Evolutionary conservation across 139 green algal species (phyloP), one percentile per base, ranked within the genome.

Genomic region (Chlorella sp.): DNA sequence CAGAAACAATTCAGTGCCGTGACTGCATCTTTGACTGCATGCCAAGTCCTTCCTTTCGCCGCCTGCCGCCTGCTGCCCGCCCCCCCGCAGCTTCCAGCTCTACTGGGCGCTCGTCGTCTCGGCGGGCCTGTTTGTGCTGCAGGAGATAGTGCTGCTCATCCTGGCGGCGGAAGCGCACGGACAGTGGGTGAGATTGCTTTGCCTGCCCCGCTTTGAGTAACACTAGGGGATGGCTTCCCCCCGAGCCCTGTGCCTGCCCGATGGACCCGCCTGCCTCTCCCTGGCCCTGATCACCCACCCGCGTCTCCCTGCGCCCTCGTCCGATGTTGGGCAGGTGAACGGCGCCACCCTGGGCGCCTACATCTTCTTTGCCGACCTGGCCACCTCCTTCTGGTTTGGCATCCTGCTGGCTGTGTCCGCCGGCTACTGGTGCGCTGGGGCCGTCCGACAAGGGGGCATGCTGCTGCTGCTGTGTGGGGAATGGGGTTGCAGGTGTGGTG

Each of bases 291-390:
- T 9, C 44, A 9, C 9, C 44, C 44, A 51, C 9, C 44, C 44
- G 9, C 9, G 44, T 51, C 44, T 9, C 7, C 44, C 44, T 51
- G 44, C 44, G 7, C 44, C 44, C 44, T 9, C 44, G 6, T 51
- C 44, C 44, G 9, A 51, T 51, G 7, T 71, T 30, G n/a, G 15
- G 20, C 56, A 26, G 57, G 72, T 51, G 6, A 76, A 67, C 60
- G 67, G 51, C 16, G 65, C 44, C 36, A 67, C 68, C 1, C 87
- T 84, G 36, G 69, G 78, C 9, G 79, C 74, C 36, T 93, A 89
- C 80, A 90, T 93, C 72, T 90, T 93, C 70, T 92, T 92, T 78
- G 78, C 87, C 17, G 82, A 93, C 60, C 20, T 93, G 9, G 89
- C 89, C 25, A 84, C 91, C 9, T 74, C 69, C n/a, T 82, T 47